Evolutionary conservation across 2,329 filamentous ascomycete genomes (phyloP), one percentile per base, ranked within the genome.

Genomic region (Rutstroemia sp.): DNA sequence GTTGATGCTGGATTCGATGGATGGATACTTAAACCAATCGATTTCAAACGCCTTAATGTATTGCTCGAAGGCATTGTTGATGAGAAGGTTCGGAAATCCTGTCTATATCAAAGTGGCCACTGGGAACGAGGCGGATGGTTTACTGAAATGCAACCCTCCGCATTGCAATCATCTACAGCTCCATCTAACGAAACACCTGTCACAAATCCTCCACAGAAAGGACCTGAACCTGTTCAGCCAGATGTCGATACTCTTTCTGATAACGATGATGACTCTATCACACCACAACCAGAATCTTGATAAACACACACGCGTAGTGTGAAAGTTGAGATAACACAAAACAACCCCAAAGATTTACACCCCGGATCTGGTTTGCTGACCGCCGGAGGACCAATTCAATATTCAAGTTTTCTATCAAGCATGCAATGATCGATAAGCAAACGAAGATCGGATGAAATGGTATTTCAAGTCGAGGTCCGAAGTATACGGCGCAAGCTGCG

Each of bases 71-170:
- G 89, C 1, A 88, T 94, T 41, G 76, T 82, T 2, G 78, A 88
- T 47, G 73, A 78, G 0, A 72, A 79, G 0, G 72, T 78, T 0
- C 78, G 89, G 17, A 71, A 79, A 17, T 70, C 75, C n/a, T 85
- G 82, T 63, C 68, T 91, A 0, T 95, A 95, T 66, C 71, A 76
- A 46, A 75, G 82, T 2, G 89, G 90, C 0, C 70, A 84, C 47
- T 96, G 90, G 91, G 90, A 95, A 64, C 74, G 76, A n/a, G 91
- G 91, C 4, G 91, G 91, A 1, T 96, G 90, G 90, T 94, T 95
- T 47, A 47, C 61, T 60, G 39, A 66, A 69, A 45, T 71, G 21
- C 53, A 55, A 25, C 46, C 52, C 2, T 55, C 46, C 27, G 46
- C 25, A 39, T 42, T 55, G 4, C 52, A 55, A 41, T 48, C 52